Base-by-base conservation (phyloP, 805 yeast species). In the Candida coquimbonensis region DNA sequence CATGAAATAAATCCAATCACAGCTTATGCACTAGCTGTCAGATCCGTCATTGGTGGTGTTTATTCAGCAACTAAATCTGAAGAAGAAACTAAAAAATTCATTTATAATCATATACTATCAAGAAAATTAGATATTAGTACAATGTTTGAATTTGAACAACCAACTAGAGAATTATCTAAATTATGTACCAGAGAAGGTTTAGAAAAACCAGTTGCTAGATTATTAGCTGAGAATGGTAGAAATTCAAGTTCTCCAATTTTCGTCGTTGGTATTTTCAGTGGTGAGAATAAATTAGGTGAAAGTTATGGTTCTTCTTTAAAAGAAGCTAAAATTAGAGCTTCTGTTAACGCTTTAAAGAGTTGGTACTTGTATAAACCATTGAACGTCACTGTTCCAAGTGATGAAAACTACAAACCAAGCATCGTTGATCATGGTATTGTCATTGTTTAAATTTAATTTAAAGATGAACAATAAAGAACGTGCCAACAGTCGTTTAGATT, bases 191-290 rank as follows among this genome's bases (percentile, higher is more conserved):
- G 90, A 52, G 84, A 90, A 60, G 77, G 78, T 13, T 72, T 91
- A 53, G 76, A 75, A 42, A 75, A 78, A 19, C 96, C 97, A 27
- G 75, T 84, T 6, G 81, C 89, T 40, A 80, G 95, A 61, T 74
- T 93, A 48, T 69, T 93, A 46, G 90, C 96, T 32, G 99, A 93
- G 67, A 85, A 96, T 27, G 99, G 99, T 64, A 78, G 99, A 66
- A 70, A 74, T 57, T 80, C 96, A 3, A 75, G 78, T 48, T 80
- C 85, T 40, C 95, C 99, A 24, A 83, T 89, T 35, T 93, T 78
- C 55, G 84, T 91, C 13, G 95, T 91, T 32, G 98, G 96, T 42
- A 93, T 87, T 1, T 93, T 89, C 64, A 74, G 85, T 47, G 98
- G 96, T 33, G 72, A 73, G 13, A 79, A 80, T 52, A 81, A 87